Evolutionary conservation across 495 filamentous ascomycete species (phyloP).

Genomic region (Penicillium bovifimosum): DNA sequence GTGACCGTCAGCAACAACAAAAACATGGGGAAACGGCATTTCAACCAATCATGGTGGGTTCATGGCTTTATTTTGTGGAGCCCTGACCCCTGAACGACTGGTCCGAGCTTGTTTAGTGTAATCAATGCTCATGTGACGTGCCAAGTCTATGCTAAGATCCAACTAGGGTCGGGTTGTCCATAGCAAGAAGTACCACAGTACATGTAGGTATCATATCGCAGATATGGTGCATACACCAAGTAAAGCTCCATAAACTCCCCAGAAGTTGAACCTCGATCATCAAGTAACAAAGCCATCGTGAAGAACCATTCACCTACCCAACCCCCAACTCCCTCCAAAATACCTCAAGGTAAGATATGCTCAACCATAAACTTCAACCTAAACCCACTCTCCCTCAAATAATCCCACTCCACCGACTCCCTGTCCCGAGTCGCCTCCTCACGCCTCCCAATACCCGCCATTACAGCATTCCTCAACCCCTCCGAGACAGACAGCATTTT

Average conservation of each 20-base stretch:
- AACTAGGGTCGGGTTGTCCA: too few species aligned
- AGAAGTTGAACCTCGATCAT: constrained; percentile 9
- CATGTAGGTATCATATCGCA: neutral
- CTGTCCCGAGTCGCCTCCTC: constrained; percentile 29
- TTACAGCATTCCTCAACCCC: constrained; percentile 47
- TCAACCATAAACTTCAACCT: constrained; percentile 36
- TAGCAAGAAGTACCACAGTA: too few species aligned
- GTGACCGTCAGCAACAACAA: too few species aligned
- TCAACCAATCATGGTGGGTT: too few species aligned
- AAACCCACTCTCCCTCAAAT: constrained; percentile 39
- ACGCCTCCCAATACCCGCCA: constrained; percentile 63
- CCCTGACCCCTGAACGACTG: too few species aligned
- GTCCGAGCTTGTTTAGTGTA: too few species aligned
- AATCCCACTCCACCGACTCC: constrained; percentile 35
- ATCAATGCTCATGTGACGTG: too few species aligned
- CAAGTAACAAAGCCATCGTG: constrained; percentile 13
- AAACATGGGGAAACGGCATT: too few species aligned
- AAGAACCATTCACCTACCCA: neutral
- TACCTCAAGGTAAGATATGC: constrained; percentile 5
- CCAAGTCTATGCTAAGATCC: too few species aligned
- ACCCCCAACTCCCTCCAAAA: neutral
- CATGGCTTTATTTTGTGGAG: too few species aligned
- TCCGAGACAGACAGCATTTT: constrained; percentile 39
- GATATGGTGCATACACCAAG: neutral
- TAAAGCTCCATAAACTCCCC: too few species aligned